Conservation (phyloP, 140 eudicot species). For the Senecio squalidus region DNA sequence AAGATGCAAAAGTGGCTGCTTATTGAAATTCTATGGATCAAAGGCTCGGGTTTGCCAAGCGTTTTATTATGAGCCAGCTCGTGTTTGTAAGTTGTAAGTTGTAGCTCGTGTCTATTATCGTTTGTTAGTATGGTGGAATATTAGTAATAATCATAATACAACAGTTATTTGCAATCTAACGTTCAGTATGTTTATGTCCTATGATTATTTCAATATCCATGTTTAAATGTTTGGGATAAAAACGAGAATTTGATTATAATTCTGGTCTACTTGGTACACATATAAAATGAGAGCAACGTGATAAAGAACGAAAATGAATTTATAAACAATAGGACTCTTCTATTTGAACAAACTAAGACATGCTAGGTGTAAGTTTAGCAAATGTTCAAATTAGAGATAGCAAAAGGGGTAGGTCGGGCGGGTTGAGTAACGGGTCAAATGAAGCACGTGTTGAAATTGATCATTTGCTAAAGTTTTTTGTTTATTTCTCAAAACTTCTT, state of each 20-base stretch:
- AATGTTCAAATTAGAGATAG: too few relatives aligned
- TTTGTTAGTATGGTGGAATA: slow-evolving; percentile 21
- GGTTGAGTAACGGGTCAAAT: background rate
- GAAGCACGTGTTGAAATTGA: background rate
- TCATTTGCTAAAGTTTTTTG: background rate
- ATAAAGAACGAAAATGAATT: too few relatives aligned
- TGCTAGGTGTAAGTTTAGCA: too few relatives aligned
- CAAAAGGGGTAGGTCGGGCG: background rate
- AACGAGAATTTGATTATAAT: background rate
- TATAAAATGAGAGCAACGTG: background rate
- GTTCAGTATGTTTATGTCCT: background rate
- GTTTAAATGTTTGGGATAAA: background rate
- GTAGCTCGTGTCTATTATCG: slow-evolving; percentile 2
- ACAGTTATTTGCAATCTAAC: slow-evolving; percentile 1
- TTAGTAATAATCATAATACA: background rate
- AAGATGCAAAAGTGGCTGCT: slow-evolving; percentile 36
- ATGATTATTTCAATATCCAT: background rate
- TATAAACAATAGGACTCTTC: too few relatives aligned
- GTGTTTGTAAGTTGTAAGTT: slow-evolving; percentile 2
- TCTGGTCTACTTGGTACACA: background rate
- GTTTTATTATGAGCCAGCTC: slow-evolving; percentile 9
- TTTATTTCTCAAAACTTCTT: too few relatives aligned
- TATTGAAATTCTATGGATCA: slow-evolving; percentile 29
- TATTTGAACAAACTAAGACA: background rate
- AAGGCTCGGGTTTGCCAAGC: slow-evolving; percentile 8